Percentiles rank a stretch among this genome's conserved stretches.
Conservation (phyloP, 2,329 filamentous ascomycete genomes). For the Trichoderma asperellum region DNA sequence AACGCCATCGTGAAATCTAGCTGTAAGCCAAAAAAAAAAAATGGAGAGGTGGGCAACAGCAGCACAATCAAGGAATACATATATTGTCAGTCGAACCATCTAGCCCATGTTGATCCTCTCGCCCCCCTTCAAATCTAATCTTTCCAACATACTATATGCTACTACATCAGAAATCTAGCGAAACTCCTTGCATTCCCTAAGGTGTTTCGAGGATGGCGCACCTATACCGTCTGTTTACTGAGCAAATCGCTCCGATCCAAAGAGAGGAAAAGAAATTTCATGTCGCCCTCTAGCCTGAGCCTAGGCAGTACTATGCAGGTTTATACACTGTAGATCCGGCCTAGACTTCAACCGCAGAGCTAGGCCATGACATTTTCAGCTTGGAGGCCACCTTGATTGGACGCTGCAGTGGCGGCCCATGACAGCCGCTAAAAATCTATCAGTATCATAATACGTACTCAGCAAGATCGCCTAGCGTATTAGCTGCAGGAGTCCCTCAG, state of each 20-base stretch:
- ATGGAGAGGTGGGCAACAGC: neutral
- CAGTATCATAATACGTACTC: neutral
- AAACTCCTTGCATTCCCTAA: too few species aligned
- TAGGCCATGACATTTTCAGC: neutral
- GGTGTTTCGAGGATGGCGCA: too few species aligned
- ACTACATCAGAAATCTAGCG: too few species aligned
- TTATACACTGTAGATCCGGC: neutral
- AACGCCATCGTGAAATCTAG: neutral
- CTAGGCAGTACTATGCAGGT: neutral
- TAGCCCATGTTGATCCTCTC: neutral
- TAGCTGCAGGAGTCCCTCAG: slow-evolving; percentile 2
- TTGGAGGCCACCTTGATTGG: neutral
- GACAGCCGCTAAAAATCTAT: neutral
- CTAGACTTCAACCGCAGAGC: slow-evolving; percentile 2
- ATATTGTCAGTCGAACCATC: neutral
- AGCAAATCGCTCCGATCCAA: neutral
- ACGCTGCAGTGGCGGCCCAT: neutral
- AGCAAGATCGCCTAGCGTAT: neutral
- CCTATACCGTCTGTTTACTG: neutral
- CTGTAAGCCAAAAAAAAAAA: neutral
- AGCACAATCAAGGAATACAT: too few species aligned
- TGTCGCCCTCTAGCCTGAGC: neutral
- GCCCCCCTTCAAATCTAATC: too few species aligned
- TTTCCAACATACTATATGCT: too few species aligned
- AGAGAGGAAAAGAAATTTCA: neutral